Conservation (phyloP, 1,284 basidiomycete genomes). For the Mycosarcoma maydis region DNA sequence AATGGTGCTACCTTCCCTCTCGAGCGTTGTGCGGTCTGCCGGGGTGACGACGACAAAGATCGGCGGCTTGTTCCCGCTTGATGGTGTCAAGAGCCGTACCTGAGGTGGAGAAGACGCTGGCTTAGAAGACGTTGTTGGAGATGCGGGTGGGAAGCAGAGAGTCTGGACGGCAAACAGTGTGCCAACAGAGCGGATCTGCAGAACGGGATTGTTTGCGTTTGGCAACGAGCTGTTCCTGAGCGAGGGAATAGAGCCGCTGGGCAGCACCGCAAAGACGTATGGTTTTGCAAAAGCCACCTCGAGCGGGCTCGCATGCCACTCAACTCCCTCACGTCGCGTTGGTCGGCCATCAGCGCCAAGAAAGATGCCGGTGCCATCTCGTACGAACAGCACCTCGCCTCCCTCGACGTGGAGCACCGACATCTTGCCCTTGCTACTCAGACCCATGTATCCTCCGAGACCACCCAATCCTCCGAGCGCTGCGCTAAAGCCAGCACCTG, state of each 20-base stretch:
- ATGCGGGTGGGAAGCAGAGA: constrained; percentile 46
- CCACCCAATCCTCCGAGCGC: constrained; percentile 72
- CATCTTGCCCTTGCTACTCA: constrained; percentile 76
- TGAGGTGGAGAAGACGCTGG: constrained; percentile 18
- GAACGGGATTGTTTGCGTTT: constrained; percentile 39
- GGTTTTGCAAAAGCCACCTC: constrained; percentile 84
- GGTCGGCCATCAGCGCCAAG: constrained; percentile 77
- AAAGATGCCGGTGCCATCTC: constrained; percentile 71
- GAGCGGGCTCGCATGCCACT: constrained; percentile 84
- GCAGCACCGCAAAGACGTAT: constrained; percentile 75
- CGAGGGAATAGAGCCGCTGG: constrained; percentile 45
- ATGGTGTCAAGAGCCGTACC: constrained; percentile 46
- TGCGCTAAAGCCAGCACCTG: constrained; percentile 30
- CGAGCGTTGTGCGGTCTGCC: constrained; percentile 34
- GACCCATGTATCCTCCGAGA: constrained; percentile 86
- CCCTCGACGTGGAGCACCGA: constrained; percentile 75
- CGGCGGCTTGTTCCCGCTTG: constrained; percentile 41
- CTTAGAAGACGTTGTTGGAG: neutral
- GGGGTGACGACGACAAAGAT: constrained; percentile 46
- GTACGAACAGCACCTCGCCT: constrained; percentile 56
- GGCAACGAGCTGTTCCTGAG: constrained; percentile 32
- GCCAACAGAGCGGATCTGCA: constrained; percentile 53
- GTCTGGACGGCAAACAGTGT: constrained; percentile 57
- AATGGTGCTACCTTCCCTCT: constrained; percentile 70
- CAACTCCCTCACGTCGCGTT: constrained; percentile 73